A percentile compares a stretch with the other conserved stretches of the same genome.
These are phyloP conservation scores for Cutaneotrichosporon spelunceum DNA, from an alignment of 1,284 basidiomycete species.

Conservation along the genomic window DNA sequence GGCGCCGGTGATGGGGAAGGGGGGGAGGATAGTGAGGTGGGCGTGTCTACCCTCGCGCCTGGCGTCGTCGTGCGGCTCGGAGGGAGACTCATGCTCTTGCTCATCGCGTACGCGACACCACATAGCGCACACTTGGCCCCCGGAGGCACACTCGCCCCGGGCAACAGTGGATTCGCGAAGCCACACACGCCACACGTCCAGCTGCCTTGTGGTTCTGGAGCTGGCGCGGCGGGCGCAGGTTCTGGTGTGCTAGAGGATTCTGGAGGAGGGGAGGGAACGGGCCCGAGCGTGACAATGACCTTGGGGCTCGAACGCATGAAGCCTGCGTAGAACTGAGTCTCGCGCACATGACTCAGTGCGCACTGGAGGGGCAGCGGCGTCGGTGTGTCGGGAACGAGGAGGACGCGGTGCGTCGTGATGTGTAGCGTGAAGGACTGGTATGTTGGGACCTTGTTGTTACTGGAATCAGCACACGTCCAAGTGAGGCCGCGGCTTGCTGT, in stretches of 20 bases:
- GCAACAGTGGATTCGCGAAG: constrained; percentile 64
- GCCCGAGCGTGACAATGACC: constrained; percentile 61
- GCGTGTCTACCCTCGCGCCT: background rate
- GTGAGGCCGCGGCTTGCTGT: too few species aligned
- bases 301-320: constrained; percentile 89
- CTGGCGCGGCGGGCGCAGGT: background rate
- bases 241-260: background rate
- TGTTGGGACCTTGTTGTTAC: constrained; percentile 67
- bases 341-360: constrained; percentile 61
- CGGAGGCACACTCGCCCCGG: constrained; percentile 34
- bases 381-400: constrained; percentile 47
- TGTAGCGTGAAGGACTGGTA: constrained; percentile 68
- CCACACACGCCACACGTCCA: constrained; percentile 88
- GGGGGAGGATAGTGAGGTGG: background rate
- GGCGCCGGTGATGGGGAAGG: background rate
- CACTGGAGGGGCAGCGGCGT: constrained; percentile 58
- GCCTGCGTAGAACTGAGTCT: constrained; percentile 87
- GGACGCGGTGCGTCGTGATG: constrained; percentile 72
- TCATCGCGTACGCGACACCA: constrained; percentile 54
- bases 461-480: constrained; percentile 42
- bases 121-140: constrained; percentile 67
- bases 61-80: constrained; percentile 16
- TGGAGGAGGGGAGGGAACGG: background rate
- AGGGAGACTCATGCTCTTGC: constrained; percentile 13
- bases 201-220: background rate